phyloP scores from a whole-genome alignment of 2,329 filamentous ascomycete genomes.

The Fusarium stilboides region DNA sequence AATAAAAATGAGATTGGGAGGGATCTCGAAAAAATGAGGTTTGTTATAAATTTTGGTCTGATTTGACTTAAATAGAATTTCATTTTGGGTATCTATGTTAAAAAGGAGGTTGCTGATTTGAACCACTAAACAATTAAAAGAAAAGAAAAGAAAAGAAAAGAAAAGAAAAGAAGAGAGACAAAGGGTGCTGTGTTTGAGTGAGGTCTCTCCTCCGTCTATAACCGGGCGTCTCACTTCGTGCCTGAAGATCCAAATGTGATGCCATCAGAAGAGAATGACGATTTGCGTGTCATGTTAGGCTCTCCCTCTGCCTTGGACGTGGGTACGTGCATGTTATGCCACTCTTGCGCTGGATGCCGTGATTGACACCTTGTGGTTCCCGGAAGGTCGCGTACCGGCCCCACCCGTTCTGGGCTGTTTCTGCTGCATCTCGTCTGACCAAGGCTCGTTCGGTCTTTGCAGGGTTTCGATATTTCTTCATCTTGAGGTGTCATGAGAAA shows the following conservation, averaged over 20 bases:
- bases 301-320: background rate
- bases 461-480: background rate
- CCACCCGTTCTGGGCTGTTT: conserved; percentile 39
- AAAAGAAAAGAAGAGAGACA: conserved; percentile 11
- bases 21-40: conserved; percentile 10
- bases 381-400: conserved; percentile 5
- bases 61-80: conserved; percentile 12
- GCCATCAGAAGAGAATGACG: conserved; percentile 9
- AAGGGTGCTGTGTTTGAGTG: background rate
- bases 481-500: background rate
- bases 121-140: conserved; percentile 23
- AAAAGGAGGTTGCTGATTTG: conserved; percentile 15
- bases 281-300: conserved; percentile 5
- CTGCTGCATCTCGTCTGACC: conserved; percentile 25
- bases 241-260: background rate
- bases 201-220: conserved; percentile 1
- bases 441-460: conserved; percentile 2
- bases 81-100: conserved; percentile 44
- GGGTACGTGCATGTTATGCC: conserved; percentile 32
- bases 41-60: background rate
- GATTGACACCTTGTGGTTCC: conserved; percentile 27
- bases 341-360: conserved; percentile 41
- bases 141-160: too few species aligned
- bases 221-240: background rate
- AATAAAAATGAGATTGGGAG: conserved; percentile 13